Evolutionary conservation across 1,284 basidiomycete genomes (phyloP), one percentile per base, ranked within the genome.

Genomic region (Phenoliferia sp.): DNA sequence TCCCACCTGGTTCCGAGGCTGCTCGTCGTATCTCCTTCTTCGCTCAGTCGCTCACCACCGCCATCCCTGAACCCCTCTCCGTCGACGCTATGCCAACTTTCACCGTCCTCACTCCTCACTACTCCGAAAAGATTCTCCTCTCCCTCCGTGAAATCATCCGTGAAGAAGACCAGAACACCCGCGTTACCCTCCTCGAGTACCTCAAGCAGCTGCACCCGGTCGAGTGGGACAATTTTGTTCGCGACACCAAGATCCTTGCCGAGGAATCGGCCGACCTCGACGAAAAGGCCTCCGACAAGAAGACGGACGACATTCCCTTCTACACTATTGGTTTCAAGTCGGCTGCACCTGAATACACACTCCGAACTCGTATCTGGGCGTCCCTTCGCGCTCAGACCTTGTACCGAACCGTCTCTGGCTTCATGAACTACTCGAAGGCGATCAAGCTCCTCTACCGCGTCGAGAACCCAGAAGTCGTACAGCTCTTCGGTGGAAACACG

Each of bases 351-450:
- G 95, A 99, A 80, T 99, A 96, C 81, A 99, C 95, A 0, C 86
- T 99, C 34, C 93, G 95, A 73, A 99, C 96, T 19, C 90, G 95
- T 80, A 99, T 99, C 77, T 99, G 95, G 95, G 94, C 95, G 15
- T 98, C 94, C 33, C 85, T 99, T 19, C 92, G 95, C 69, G 95
- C 95, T 28, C 96, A 99, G 83, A 99, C 96, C 3, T 87, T 99
- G 36, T 99, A 99, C 81, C 89, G 96, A 74, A 99, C 95, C 28
- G 94, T 99, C 22, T 97, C 96, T 58, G 96, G 95, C 62, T 98
- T 99, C 89, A 99, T 99, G 96, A 99, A 99, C 84, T 99, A 99
- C 81, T 88, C 91, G 76, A 99, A 99, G 84, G 95, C 96, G 26
- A 98, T 99, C 87, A 99, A 99, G 82, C 84, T 99, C n/a, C 86